A percentile compares a stretch with the other conserved stretches of the same genome.
Conservation (phyloP, 805 yeast species). For the Wickerhamomyces chaumierensis region DNA sequence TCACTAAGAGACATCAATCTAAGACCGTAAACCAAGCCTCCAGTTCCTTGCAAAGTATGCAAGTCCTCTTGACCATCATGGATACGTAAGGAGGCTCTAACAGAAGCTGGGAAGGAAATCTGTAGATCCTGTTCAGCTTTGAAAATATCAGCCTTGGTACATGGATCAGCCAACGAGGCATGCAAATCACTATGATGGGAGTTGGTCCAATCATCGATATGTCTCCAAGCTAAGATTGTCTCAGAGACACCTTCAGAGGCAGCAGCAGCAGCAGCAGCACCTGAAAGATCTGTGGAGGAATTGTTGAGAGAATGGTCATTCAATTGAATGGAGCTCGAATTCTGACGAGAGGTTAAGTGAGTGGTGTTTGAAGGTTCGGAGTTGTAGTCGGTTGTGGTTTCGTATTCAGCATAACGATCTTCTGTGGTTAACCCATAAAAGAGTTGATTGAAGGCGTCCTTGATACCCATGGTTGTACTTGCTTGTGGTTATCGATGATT, state of each 20-base stretch:
- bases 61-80: conserved; percentile 88
- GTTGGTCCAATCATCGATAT: conserved; percentile 75
- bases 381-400: too few relatives aligned
- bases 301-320: too few relatives aligned
- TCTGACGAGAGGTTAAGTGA: not conserved
- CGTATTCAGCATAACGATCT: conserved; percentile 62
- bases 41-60: conserved; percentile 56
- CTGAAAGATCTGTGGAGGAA: too few relatives aligned
- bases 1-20: conserved; percentile 73
- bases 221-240: conserved; percentile 73
- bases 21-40: conserved; percentile 73
- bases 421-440: conserved; percentile 53
- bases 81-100: conserved; percentile 63
- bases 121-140: conserved; percentile 79
- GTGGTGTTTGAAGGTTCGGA: conserved; percentile 15
- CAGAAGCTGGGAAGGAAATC: conserved; percentile 66
- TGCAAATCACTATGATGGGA: conserved; percentile 71
- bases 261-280: too few relatives aligned
- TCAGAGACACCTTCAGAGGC: conserved; percentile 79
- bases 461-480: conserved; percentile 22
- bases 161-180: conserved; percentile 68
- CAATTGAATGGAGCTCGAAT: conserved; percentile 7
- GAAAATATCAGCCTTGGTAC: conserved; percentile 66
- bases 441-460: conserved; percentile 43
- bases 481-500: too few relatives aligned